phyloP scores from a whole-genome alignment of 176 grass and related monocot genomes.

The Oryza coarctata region DNA sequence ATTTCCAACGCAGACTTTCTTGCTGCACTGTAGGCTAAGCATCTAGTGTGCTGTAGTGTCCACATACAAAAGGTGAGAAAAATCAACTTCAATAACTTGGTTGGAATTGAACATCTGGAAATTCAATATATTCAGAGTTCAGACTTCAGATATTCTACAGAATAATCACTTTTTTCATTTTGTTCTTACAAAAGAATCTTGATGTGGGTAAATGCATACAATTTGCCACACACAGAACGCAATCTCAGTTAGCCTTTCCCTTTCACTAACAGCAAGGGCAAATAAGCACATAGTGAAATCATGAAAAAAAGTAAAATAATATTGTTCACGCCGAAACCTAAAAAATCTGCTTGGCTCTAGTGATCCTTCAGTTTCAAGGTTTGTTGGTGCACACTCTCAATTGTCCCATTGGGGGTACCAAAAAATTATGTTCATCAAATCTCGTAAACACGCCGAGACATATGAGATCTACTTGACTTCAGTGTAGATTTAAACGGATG shows the following conservation, averaged over 20 bases:
- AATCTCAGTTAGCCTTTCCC: neutral
- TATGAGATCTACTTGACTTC: too few species aligned
- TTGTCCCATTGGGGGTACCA: too few species aligned
- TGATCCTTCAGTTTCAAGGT: too few species aligned
- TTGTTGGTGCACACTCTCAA: too few species aligned
- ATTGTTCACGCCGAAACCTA: too few species aligned
- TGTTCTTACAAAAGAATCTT: neutral
- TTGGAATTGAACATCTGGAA: neutral
- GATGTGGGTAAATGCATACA: neutral
- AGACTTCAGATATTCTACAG: neutral
- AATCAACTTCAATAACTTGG: neutral
- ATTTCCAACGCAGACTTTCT: neutral
- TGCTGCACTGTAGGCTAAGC: neutral
- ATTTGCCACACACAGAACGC: neutral
- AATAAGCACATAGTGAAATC: neutral
- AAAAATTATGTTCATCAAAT: too few species aligned
- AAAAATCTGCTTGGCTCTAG: too few species aligned
- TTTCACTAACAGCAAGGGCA: neutral
- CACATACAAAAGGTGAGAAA: neutral
- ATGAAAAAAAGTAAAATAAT: neutral
- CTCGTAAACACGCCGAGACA: too few species aligned
- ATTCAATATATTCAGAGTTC: neutral
- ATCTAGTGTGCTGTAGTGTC: neutral
- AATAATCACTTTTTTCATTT: neutral
- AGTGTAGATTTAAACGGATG: too few species aligned